A percentile compares a stretch with the other conserved stretches of the same genome.
Conservation (phyloP, 805 yeast genomes). For the Pichia paraexigua region DNA sequence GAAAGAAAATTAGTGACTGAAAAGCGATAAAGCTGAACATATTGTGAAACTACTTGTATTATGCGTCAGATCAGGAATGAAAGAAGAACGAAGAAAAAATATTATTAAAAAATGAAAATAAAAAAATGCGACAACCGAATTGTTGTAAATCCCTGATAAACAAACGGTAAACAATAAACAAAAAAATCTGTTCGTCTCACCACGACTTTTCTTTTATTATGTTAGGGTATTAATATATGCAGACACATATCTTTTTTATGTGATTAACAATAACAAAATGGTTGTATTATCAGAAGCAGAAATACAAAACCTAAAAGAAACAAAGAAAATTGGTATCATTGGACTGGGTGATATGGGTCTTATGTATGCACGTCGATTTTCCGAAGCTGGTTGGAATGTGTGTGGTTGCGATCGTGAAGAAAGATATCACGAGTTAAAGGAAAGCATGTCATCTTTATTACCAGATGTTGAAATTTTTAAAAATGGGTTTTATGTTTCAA, state of each 20-base stretch:
- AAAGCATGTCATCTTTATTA: slow-evolving; percentile 12
- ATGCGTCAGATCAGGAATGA: neutral
- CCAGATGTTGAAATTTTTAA: slow-evolving; percentile 45
- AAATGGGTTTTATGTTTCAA: slow-evolving; percentile 80
- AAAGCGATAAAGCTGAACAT: too few relatives aligned
- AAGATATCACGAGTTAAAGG: slow-evolving; percentile 37
- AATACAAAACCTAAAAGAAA: slow-evolving; percentile 14
- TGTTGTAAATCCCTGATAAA: neutral
- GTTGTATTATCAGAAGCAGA: slow-evolving; percentile 12
- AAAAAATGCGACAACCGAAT: too few relatives aligned
- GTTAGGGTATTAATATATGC: neutral
- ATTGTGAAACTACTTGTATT: neutral
- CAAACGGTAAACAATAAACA: neutral
- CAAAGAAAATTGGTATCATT: slow-evolving; percentile 74
- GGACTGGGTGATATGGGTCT: slow-evolving; percentile 98
- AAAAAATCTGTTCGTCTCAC: too few relatives aligned
- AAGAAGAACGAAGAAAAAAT: neutral
- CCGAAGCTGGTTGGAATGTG: slow-evolving; percentile 82
- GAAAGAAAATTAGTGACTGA: too few relatives aligned
- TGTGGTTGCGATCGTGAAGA: slow-evolving; percentile 84
- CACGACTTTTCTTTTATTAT: neutral
- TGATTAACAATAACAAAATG: slow-evolving; percentile 5
- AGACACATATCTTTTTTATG: too few relatives aligned
- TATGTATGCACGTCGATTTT: slow-evolving; percentile 70
- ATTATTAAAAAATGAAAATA: too few relatives aligned